Evolutionary conservation across 1,284 basidiomycete species (phyloP), one percentile per base, ranked within the genome.

Genomic region (Naganishia albida): DNA sequence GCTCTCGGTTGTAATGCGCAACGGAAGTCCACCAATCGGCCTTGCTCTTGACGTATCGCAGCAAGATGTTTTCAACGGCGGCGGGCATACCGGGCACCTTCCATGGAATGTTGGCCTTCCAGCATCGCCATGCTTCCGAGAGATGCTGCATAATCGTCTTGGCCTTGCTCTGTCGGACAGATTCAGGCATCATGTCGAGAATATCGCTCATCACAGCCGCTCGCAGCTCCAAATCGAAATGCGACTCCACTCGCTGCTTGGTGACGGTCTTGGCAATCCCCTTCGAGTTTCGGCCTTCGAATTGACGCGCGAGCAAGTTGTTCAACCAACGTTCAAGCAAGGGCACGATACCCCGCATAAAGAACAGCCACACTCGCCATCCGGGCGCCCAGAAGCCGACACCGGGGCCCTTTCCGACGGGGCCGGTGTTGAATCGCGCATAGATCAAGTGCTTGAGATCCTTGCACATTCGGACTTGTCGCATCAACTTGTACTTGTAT

Each of bases 181-280:
- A 93, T 80, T 98, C 96, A 1, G 96, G 96, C 95, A 98, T 98
- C 93, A 82, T 82, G 70, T 93, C 93, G 69, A 96, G 83, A 71
- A 99, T 97, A 80, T 99, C 95, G 81, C 98, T 95, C 94, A 99
- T 98, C 72, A 99, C 95, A 60, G 94, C 93, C 0, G 96, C 96
- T 69, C 96, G 89, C 51, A 99, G 83, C 77, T 99, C 96, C 59
- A 99, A 84, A 78, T 99, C 96, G 74, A 96, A 99, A 77, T 98
- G 94, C 3, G 93, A 97, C 79, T 99, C 96, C 28, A 98, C 96
- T 74, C 95, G 88, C 81, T 99, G 96, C 81, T 99, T 99, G 28
- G 96, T 99, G 49, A 99, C 94, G 0, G 93, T 98, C 75, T 93
- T 93, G 1, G 92, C 92, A 57, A 91, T 85, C 62, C 93, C 93